Conservation (phyloP, 2,329 filamentous ascomycete genomes). For the Xylaria sp. region DNA sequence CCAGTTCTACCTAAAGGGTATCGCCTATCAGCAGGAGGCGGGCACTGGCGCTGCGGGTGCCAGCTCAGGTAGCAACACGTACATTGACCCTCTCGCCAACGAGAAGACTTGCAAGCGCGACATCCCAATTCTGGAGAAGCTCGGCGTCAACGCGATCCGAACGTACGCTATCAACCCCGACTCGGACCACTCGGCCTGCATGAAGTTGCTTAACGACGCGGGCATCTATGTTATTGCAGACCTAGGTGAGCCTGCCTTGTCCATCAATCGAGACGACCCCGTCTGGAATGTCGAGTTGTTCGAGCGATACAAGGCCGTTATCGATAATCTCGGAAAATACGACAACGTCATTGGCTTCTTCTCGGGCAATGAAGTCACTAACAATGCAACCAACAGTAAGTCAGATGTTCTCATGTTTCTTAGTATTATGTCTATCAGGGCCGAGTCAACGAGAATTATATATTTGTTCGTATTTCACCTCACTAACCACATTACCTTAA, state of each 20-base stretch:
- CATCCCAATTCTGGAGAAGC: conserved; percentile 71
- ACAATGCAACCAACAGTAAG: conserved; percentile 73
- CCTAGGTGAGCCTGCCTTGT: conserved; percentile 73
- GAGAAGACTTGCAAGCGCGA: conserved; percentile 72
- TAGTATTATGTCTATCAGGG: background rate
- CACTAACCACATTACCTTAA: conserved; percentile 24
- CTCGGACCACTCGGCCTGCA: conserved; percentile 74
- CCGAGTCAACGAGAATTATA: background rate
- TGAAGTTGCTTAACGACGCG: conserved; percentile 73
- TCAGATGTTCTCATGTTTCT: background rate
- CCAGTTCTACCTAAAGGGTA: conserved; percentile 72
- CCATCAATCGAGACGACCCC: conserved; percentile 75
- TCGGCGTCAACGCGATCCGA: conserved; percentile 79
- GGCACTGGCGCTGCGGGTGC: conserved; percentile 56
- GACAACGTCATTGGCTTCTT: conserved; percentile 85
- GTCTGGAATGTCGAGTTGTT: conserved; percentile 76
- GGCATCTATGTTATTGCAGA: conserved; percentile 84
- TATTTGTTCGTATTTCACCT: background rate
- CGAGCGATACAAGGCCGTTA: conserved; percentile 74
- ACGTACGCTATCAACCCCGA: conserved; percentile 80
- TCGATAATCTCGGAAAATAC: conserved; percentile 76
- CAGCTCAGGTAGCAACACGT: conserved; percentile 54
- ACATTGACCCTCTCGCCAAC: conserved; percentile 76
- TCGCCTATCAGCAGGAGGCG: conserved; percentile 79
- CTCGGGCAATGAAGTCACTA: conserved; percentile 83